Base-by-base conservation (phyloP, 1,139 yeast genomes). In the Geotrichum klebahnii region DNA sequence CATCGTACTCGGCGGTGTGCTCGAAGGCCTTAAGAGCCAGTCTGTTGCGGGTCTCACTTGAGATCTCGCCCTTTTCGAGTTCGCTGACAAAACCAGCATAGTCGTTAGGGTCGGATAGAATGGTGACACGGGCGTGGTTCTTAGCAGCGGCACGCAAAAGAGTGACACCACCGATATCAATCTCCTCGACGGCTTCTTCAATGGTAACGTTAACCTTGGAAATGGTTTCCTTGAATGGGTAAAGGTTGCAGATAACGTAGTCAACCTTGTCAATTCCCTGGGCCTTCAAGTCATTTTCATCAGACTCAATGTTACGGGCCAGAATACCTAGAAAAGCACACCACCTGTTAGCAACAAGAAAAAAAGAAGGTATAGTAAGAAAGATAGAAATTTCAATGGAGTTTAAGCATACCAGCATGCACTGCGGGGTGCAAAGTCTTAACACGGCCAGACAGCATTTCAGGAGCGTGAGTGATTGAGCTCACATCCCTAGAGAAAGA, bases 361-460 rank as follows among this genome's bases (percentile, higher is more conserved):
- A n/a, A n/a, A n/a, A n/a, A n/a, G n/a, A n/a, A n/a, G n/a, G n/a
- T n/a, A n/a, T n/a, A n/a, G n/a, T n/a, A n/a, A n/a, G n/a, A n/a
- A n/a, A n/a, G n/a, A n/a, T n/a, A n/a, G n/a, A n/a, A n/a, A n/a
- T n/a, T n/a, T n/a, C n/a, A n/a, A n/a, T n/a, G n/a, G n/a, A n/a
- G n/a, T n/a, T n/a, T n/a, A n/a, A 17, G 28, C 51, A 10, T 48
- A 54, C 97, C 98, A 61, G 96, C 98, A 69, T 92, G 98, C 55
- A 92, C 96, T 42, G 97, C 97, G 38, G 98, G 98, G 69, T 92
- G 98, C 64, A 92, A 78, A 54, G 98, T 92, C 77, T 92, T 92
- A 63, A 92, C 98, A 73, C 98, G 81, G 56, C 98, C 98, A 53
- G 97, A 96, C 61, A 92, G 78, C 96, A 92, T 92, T 72, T 92